phyloP scores from a whole-genome alignment of 2,329 filamentous ascomycete species.

The Monosporascus ibericus region DNA sequence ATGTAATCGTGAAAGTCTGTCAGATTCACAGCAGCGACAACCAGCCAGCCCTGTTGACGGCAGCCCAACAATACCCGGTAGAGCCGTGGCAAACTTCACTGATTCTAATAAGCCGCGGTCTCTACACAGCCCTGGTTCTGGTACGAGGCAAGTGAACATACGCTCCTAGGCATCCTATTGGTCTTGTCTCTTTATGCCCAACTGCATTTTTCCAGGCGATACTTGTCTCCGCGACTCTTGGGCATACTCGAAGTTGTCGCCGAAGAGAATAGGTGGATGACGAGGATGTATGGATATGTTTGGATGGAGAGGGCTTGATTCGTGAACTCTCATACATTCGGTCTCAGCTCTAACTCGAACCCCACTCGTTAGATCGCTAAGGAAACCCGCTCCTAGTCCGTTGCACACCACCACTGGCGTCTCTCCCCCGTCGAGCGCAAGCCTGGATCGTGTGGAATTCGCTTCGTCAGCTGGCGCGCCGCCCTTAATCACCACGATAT shows the following conservation, averaged over 20 bases:
- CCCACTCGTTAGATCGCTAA: slow-evolving; percentile 33
- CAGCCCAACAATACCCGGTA: slow-evolving; percentile 39
- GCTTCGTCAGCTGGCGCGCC: slow-evolving; percentile 22
- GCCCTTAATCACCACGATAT: slow-evolving; percentile 19
- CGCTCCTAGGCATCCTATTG: not conserved
- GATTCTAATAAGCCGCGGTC: slow-evolving; percentile 20
- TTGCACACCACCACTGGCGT: slow-evolving; percentile 37
- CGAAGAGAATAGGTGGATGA: not conserved
- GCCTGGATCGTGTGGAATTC: slow-evolving; percentile 31
- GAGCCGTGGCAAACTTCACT: slow-evolving; percentile 24
- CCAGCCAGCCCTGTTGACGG: slow-evolving; percentile 28
- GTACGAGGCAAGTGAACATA: slow-evolving; percentile 10
- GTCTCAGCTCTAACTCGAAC: slow-evolving; percentile 27
- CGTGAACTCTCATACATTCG: slow-evolving; percentile 11
- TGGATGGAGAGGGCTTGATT: slow-evolving; percentile 1
- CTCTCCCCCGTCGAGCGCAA: slow-evolving; percentile 37
- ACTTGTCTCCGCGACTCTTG: too few relatives aligned
- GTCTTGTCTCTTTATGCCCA: not conserved
- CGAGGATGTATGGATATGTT: not conserved
- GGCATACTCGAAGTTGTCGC: not conserved
- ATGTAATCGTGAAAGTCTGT: slow-evolving; percentile 33
- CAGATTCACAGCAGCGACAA: slow-evolving; percentile 22
- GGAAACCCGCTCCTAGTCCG: slow-evolving; percentile 44
- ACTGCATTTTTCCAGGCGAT: not conserved
- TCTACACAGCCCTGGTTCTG: slow-evolving; percentile 14